Evolutionary conservation across 2,329 filamentous ascomycete species (phyloP).

Genomic region (Simplicillium aogashimaense): DNA sequence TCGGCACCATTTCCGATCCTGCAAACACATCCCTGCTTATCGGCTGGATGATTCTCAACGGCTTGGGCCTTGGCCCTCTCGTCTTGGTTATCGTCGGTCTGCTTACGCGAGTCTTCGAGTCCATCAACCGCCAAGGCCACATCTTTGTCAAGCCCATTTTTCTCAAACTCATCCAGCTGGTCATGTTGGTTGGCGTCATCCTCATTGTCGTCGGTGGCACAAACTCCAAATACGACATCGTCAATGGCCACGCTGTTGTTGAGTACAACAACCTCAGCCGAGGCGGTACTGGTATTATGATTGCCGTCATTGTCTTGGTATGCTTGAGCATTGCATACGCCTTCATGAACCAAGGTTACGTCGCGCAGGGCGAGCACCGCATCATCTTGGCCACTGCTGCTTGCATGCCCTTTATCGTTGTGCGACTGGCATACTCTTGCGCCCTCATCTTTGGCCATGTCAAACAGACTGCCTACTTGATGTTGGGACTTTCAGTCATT

Average conservation of each 20-base stretch:
- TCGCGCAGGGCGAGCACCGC: conserved; percentile 42
- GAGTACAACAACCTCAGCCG: conserved; percentile 16
- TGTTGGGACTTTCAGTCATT: conserved; percentile 19
- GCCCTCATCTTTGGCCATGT: conserved; percentile 16
- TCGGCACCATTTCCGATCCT: conserved; percentile 36
- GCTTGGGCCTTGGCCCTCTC: conserved; percentile 31
- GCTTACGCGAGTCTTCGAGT: conserved; percentile 30
- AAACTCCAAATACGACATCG: conserved; percentile 12
- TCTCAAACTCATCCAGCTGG: conserved; percentile 26
- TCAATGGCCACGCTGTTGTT: conserved; percentile 12
- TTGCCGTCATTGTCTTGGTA: conserved; percentile 27
- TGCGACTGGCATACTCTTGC: conserved; percentile 20
- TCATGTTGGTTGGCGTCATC: conserved; percentile 30
- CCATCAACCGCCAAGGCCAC: conserved; percentile 28
- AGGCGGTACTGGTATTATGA: conserved; percentile 18
- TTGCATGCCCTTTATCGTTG: conserved; percentile 22
- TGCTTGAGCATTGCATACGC: conserved; percentile 28
- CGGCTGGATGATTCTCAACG: conserved; percentile 20
- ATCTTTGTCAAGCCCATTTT: conserved; percentile 16
- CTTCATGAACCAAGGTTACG: conserved; percentile 24
- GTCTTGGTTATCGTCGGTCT: conserved; percentile 28
- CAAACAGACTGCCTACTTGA: conserved; percentile 18
- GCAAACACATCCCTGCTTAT: conserved; percentile 26
- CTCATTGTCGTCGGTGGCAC: conserved; percentile 22
- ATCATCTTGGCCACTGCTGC: conserved; percentile 34